Evolutionary conservation across 805 yeast species (phyloP).

Genomic region (Sungouiella blattae): DNA sequence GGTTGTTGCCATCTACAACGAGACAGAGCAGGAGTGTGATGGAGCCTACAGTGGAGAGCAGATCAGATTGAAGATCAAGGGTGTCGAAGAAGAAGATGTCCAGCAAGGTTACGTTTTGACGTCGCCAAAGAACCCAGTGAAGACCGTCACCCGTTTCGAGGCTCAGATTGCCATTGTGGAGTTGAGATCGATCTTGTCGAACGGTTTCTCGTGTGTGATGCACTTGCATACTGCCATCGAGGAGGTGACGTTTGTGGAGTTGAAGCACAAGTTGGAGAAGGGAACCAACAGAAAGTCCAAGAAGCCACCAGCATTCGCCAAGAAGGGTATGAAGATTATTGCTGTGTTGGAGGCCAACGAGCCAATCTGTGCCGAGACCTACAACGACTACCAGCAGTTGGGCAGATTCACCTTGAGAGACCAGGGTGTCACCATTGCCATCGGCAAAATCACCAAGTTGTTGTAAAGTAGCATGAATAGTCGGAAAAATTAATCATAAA

Average conservation of each 20-base stretch:
- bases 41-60: conserved; percentile 95
- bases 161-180: conserved; percentile 98
- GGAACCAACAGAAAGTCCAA: conserved; percentile 96
- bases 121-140: conserved; percentile 81
- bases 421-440: conserved; percentile 97
- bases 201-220: conserved; percentile 98
- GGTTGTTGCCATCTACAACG: conserved; percentile 84
- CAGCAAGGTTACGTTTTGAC: conserved; percentile 89
- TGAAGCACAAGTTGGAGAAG: conserved; percentile 90
- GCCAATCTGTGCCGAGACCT: conserved; percentile 92
- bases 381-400: conserved; percentile 87
- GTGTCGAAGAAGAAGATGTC: conserved; percentile 96
- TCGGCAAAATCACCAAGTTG: conserved; percentile 93
- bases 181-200: conserved; percentile 87
- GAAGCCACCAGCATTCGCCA: conserved; percentile 97
- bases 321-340: conserved; percentile 97
- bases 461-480: conserved; percentile 37
- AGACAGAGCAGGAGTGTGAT: conserved; percentile 91
- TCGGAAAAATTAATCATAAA: too few species aligned
- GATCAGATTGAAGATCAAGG: conserved; percentile 87
- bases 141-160: conserved; percentile 84
- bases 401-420: conserved; percentile 98
- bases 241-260: conserved; percentile 78
- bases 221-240: conserved; percentile 98
- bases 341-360: conserved; percentile 83